Base-by-base conservation (phyloP, 2,329 filamentous ascomycete genomes). In the Phialophora tarda region DNA sequence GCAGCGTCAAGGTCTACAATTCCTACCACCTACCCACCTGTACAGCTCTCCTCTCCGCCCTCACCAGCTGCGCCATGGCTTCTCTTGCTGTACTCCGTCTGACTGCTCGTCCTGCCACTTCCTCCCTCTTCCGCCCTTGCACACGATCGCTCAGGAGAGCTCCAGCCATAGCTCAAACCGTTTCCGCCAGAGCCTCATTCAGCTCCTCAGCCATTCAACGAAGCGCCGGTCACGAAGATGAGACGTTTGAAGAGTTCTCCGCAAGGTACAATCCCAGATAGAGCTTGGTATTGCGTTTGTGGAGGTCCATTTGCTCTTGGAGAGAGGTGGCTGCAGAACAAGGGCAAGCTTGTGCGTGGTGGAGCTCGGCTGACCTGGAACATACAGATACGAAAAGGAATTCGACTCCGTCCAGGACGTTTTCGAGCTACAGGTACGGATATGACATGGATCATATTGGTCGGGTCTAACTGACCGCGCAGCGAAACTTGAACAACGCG, bases 161-260 rank as follows among this genome's bases (percentile, higher is more conserved):
- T 73, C 65, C 70, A 26, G 59, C 59, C 26, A 44, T 68, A 68
- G 68, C 66, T 68, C 67, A 70, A 64, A 59, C 63, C 26, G 41
- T 69, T 50, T 57, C 71, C 44, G 69, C 69, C 30, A 67, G 63
- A 69, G 62, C 71, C 57, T 59, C 69, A 6, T 82, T 82, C 77
- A 80, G 78, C 74, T 81, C 82, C 65, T 80, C 81, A 71, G 84
- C 86, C 75, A 85, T 85, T 74, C 85, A 84, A 75, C 81, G 81
- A 73, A 82, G 82, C 72, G 83, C 77, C 62, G 81, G 81, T 77
- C 91, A 96, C 82, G 87, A 89, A 78, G 95, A 99, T 82, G 95
- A 99, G 89, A 96, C 91, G 77, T 99, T 97, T 76, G 95, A 99
- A 86, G 93, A 98, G 85, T 99, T 99, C 83, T 93, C 91, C 82